Evolutionary conservation across 106 monocot genomes (phyloP), one percentile per base, ranked within the genome.

Genomic region (Platanthera guangdongensis): DNA sequence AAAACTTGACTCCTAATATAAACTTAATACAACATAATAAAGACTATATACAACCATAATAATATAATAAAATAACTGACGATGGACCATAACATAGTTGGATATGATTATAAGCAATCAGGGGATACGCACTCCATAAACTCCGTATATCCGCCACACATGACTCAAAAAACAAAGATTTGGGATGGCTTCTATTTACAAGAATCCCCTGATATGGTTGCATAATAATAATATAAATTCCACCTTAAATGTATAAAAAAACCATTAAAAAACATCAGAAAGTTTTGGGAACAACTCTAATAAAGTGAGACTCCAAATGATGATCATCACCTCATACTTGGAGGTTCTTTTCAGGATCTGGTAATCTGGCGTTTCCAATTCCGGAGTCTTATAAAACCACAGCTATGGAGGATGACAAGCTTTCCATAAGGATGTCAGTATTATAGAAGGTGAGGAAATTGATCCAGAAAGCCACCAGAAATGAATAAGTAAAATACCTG

Each of bases 361-460:
- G 62, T 92, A 97, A 71, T 83, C 85, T 73, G 94, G 97, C 48
- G 94, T 80, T 86, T 85, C 94, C 91, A 94, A 79, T 47, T 91
- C 85, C 2, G 97, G 97, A 74, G 97, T 97, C 81, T 94, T 97
- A 80, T 94, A 97, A 76, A 83, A 80, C 16, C 91, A 84, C 54
- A 94, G 78, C 97, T 97, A 68, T 52, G 32, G 22, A 78, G 32
- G 72, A 85, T 77, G 16, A 80, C 39, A 81, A 72, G 51, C 45
- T 21, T 81, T 62, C 28, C 51, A 78, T 64, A 64, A 73, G 50
- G 69, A 32, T 11, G 50, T 22, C 12, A 12, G 7, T 9, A 32
- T 15, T 13, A 65, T 76, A 71, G 32, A 9, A 64, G 6, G 19
- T 19, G 69, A n/a, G 4, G 15, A 72, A 48, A 51, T 18, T 4